These are phyloP conservation scores for Corymbia citriodora DNA, from an alignment of 441 rosid genomes.

Conservation along the genomic window DNA sequence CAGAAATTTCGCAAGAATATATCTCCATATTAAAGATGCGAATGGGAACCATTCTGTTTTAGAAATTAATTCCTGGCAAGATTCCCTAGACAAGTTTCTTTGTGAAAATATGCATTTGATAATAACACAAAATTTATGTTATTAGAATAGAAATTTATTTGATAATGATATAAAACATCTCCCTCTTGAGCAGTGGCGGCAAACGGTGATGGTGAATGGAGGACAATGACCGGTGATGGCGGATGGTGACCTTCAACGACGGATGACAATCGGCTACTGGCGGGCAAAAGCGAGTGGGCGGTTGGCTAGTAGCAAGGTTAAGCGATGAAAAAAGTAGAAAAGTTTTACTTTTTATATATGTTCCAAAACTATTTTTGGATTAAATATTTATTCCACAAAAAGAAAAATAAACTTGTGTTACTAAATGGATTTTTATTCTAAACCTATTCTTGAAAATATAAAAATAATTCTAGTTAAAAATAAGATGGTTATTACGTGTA, in stretches of 20 bases:
- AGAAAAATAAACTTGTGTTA: too few relatives aligned
- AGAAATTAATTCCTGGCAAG: rapidly evolving
- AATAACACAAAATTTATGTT: neutral
- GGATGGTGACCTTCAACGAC: too few relatives aligned
- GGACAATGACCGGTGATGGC: neutral
- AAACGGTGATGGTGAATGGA: rapidly evolving
- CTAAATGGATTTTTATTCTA: too few relatives aligned
- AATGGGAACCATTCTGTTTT: neutral
- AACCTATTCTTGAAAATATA: too few relatives aligned
- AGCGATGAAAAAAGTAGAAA: neutral
- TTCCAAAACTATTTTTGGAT: too few relatives aligned
- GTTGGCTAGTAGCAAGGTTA: neutral
- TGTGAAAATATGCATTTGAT: too few relatives aligned
- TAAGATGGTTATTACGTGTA: too few relatives aligned
- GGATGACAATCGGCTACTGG: rapidly evolving
- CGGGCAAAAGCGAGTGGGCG: neutral
- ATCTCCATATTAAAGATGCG: neutral
- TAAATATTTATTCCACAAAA: too few relatives aligned
- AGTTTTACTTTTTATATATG: too few relatives aligned
- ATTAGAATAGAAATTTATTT: too few relatives aligned
- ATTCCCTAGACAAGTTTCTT: rapidly evolving
- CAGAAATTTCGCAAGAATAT: rapidly evolving
- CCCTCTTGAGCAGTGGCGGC: neutral
- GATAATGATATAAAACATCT: neutral
- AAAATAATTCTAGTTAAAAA: too few relatives aligned